A percentile compares a stretch with the other conserved stretches of the same genome.
Conservation (phyloP, 2,329 filamentous ascomycete species). For the Trichothecium sympodiale region DNA sequence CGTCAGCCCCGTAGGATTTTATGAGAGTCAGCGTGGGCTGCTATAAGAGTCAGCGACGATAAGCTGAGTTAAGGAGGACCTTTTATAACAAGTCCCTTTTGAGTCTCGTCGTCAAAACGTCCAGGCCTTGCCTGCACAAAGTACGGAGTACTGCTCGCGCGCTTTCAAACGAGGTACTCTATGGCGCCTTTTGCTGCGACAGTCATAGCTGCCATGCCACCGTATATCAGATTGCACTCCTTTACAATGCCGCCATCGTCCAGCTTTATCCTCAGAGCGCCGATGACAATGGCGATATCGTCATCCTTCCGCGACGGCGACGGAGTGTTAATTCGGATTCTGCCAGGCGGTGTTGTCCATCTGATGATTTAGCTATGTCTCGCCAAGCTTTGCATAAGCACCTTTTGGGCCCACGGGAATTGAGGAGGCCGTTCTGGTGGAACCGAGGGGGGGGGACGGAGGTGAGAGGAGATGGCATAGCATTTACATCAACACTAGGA, state of each 20-base stretch:
- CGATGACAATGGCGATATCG: conserved; percentile 94
- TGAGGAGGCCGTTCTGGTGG: conserved; percentile 18
- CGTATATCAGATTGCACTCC: conserved; percentile 74
- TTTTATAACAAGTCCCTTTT: no score
- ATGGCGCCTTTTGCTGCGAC: conserved; percentile 74
- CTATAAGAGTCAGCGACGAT: no score
- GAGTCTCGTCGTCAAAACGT: no score
- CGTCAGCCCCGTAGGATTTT: no score
- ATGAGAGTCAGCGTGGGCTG: no score
- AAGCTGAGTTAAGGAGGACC: no score
- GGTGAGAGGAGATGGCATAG: conserved; percentile 10
- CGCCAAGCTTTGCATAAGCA: no score
- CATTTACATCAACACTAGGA: conserved; percentile 13
- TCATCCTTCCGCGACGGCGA: conserved; percentile 94
- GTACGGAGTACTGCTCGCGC: no score
- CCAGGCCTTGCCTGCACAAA: no score
- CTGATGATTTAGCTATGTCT: no score
- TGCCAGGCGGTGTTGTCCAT: no score
- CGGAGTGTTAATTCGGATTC: no score
- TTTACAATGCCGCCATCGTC: conserved; percentile 59
- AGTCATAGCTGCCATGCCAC: conserved; percentile 89
- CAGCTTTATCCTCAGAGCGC: conserved; percentile 66
- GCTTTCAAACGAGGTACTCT: conserved; percentile 64
- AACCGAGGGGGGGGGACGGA: conserved; percentile 12
- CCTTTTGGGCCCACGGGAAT: conserved; percentile 18